A percentile compares a stretch with the other conserved stretches of the same genome.
Evolutionary conservation across 306 rosid species (phyloP).

Genomic region (Acacia crassicarpa): DNA sequence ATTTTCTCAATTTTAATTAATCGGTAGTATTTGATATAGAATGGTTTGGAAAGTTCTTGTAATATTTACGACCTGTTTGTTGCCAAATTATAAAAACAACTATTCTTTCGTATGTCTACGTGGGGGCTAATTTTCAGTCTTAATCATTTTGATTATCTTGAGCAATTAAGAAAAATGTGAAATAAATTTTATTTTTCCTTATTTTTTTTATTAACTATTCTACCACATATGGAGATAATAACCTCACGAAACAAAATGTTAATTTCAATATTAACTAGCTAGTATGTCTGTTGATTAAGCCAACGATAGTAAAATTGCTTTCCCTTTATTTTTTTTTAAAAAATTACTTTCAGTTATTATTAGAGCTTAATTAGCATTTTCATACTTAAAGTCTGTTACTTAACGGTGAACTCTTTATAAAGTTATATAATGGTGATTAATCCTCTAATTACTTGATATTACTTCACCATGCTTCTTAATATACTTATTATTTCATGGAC

Average conservation of each 20-base stretch:
- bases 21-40: neutral
- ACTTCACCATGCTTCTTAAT: neutral
- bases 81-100: too few species aligned
- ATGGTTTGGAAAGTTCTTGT: neutral
- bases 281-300: neutral
- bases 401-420: neutral
- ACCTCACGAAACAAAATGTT: neutral
- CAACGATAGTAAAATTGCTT: neutral
- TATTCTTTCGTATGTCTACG: neutral
- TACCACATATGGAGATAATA: neutral
- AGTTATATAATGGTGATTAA: neutral
- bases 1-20: neutral
- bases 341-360: neutral
- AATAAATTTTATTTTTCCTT: too few species aligned
- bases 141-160: neutral
- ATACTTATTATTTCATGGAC: neutral
- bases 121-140: neutral
- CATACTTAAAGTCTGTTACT: neutral
- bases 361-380: neutral
- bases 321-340: neutral
- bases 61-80: neutral
- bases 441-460: neutral
- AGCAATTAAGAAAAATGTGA: neutral
- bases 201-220: too few species aligned
- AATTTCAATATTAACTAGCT: neutral